A percentile compares a stretch with the other conserved stretches of the same genome.
These are phyloP conservation scores for Aphanocladium album DNA, from an alignment of 2,329 filamentous ascomycete genomes.

Conservation along the genomic window DNA sequence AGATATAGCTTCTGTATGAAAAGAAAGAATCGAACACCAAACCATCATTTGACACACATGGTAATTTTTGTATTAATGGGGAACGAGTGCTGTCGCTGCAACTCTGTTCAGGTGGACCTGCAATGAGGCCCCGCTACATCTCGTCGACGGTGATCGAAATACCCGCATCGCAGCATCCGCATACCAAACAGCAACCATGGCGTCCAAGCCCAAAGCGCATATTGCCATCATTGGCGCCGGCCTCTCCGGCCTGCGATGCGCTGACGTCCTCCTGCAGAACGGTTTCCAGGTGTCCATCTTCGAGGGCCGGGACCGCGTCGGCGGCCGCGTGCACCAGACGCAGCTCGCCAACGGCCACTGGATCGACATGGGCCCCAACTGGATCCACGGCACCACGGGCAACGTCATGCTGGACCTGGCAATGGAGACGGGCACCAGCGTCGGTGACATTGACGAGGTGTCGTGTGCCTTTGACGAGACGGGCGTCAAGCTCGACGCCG, in stretches of 20 bases:
- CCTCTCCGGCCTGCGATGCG: slow-evolving; percentile 65
- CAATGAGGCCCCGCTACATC: neutral
- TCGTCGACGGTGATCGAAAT: neutral
- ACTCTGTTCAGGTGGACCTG: too few relatives aligned
- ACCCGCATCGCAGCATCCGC: neutral
- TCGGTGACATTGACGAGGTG: slow-evolving; percentile 44
- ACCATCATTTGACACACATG: too few relatives aligned
- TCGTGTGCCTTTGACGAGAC: slow-evolving; percentile 53
- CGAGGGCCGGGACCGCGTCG: slow-evolving; percentile 62
- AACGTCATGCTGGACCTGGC: slow-evolving; percentile 68
- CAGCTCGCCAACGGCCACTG: slow-evolving; percentile 42
- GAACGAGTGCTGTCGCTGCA: too few relatives aligned
- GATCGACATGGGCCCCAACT: slow-evolving; percentile 67
- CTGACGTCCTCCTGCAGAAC: slow-evolving; percentile 59
- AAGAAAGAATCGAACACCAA: too few relatives aligned
- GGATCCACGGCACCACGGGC: slow-evolving; percentile 69
- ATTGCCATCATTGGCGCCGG: slow-evolving; percentile 67
- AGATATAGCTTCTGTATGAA: too few relatives aligned
- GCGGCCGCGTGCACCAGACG: slow-evolving; percentile 57
- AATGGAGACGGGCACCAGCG: slow-evolving; percentile 50
- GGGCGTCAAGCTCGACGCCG: slow-evolving; percentile 44
- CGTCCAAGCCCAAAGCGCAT: slow-evolving; percentile 36
- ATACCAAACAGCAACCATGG: neutral
- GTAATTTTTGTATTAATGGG: too few relatives aligned
- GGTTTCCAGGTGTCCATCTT: slow-evolving; percentile 65